Percentiles rank a stretch among this genome's conserved stretches.
phyloP scores from a whole-genome alignment of 495 filamentous ascomycete species.

The Lasiosphaeris hirsuta region DNA sequence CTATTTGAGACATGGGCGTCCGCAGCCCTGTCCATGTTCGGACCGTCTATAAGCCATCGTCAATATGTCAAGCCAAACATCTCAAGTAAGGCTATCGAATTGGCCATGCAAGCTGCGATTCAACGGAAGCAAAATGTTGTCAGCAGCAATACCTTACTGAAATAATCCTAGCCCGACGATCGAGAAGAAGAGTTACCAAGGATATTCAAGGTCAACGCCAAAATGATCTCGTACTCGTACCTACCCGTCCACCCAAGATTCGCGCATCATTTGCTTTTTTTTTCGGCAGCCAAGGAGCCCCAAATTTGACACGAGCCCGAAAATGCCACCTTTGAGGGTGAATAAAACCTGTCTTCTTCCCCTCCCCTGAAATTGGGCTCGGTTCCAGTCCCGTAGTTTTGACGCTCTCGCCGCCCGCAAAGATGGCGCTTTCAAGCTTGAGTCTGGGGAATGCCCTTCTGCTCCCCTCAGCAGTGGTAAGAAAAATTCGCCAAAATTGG shows the following conservation, averaged over 20 bases:
- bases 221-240: conserved; percentile 19
- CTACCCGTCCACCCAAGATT: conserved; percentile 3
- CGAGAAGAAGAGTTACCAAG: not conserved
- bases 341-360: not conserved
- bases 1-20: too few species aligned
- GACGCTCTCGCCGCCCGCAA: not conserved
- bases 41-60: too few species aligned
- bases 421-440: conserved; percentile 1
- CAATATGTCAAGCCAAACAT: too few species aligned
- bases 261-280: not conserved
- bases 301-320: not conserved
- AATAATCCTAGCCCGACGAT: not conserved
- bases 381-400: not conserved
- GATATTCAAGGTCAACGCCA: not conserved
- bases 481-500: not conserved
- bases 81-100: too few species aligned
- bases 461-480: not conserved
- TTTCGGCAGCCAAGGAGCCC: not conserved
- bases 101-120: too few species aligned
- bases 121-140: too few species aligned
- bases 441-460: not conserved
- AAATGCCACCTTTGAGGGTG: not conserved
- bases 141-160: not conserved
- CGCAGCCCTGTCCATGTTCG: too few species aligned
- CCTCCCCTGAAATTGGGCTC: not conserved